Evolutionary conservation across 2,329 filamentous ascomycete species (phyloP), one percentile per base, ranked within the genome.

Genomic region (Aspergillus phoenicis): DNA sequence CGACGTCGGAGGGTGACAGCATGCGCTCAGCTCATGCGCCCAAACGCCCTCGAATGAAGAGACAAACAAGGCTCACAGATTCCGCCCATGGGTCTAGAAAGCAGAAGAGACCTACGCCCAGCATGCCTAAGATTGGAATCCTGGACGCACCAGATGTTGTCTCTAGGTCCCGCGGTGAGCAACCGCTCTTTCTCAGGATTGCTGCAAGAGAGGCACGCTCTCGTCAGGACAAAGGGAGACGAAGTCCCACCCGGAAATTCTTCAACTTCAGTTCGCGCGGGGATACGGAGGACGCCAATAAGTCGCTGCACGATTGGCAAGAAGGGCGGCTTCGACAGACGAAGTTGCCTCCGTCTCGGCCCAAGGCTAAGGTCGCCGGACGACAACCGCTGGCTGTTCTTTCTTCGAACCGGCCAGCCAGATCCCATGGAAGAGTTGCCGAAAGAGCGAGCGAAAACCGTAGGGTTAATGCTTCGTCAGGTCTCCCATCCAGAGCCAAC

Each of bases 241-340:
- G 82, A 65, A 83, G 81, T 47, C 84, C 82, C 15, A 77, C 75
- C 22, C 73, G 75, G 53, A 87, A 87, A 65, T 75, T 82, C 39
- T 77, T 87, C 53, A 77, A 79, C 55, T 71, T 88, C 26, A 81
- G 80, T 15, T 85, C 81, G 24, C 74, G 72, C 33, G 66, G 75
- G 8, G 86, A 88, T 62, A 87, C 84, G 0, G 74, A 79, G 52
- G 85, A 88, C 66, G 83, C 83, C 7, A 82, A 80, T 54, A 64
- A 69, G 33, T 77, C 78, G 3, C 73, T 88, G 54, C 73, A 70
- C 49, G 75, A 81, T 59, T 87, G 85, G 86, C 80, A 73, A 64
- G 71, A 71, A 38, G 84, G 85, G 17, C 72, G 64, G 17, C 74
- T 82, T 47, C 67, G 64, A 22, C 74, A 73, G 59, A 67, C 66